phyloP scores from a whole-genome alignment of 768 basidiomycete genomes.

The Floccularia luteovirens region DNA sequence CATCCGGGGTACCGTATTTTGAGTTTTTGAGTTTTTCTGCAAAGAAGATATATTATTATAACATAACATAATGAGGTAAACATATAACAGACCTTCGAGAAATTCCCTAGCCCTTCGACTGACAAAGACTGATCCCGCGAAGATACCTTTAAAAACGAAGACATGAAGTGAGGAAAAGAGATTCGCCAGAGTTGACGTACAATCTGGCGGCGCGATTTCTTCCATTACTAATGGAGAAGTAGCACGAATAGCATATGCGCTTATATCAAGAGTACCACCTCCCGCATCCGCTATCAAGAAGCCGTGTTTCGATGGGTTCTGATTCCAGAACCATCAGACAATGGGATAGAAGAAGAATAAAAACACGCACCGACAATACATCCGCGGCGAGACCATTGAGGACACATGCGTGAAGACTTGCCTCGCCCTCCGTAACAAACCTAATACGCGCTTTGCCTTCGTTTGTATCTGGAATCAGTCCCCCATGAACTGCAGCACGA shows the following conservation, averaged over 20 bases:
- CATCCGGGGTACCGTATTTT: constrained; percentile 63
- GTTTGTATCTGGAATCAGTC: constrained; percentile 69
- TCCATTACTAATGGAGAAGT: constrained; percentile 70
- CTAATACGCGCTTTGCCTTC: constrained; percentile 66
- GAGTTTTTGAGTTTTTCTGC: constrained; percentile 68
- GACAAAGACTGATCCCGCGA: constrained; percentile 79
- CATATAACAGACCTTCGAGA: constrained; percentile 44
- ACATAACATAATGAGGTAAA: neutral
- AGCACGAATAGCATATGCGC: constrained; percentile 68
- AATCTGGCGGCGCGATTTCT: constrained; percentile 79
- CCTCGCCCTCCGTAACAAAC: constrained; percentile 81
- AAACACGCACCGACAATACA: constrained; percentile 53
- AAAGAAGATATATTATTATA: constrained; percentile 2
- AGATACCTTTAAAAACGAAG: constrained; percentile 44
- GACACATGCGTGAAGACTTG: constrained; percentile 76
- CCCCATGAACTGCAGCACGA: constrained; percentile 61
- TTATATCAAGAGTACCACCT: constrained; percentile 77
- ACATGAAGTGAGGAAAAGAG: constrained; percentile 2
- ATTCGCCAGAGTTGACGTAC: constrained; percentile 27
- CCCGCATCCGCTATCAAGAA: constrained; percentile 79
- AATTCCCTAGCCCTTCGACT: constrained; percentile 69
- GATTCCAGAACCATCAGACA: neutral
- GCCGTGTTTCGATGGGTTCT: constrained; percentile 71
- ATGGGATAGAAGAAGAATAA: neutral
- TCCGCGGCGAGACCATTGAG: constrained; percentile 72